A percentile compares a stretch with the other conserved stretches of the same genome.
phyloP scores from a whole-genome alignment of 371 early-diverging fungal genomes.

The Sporodiniella umbellata region DNA sequence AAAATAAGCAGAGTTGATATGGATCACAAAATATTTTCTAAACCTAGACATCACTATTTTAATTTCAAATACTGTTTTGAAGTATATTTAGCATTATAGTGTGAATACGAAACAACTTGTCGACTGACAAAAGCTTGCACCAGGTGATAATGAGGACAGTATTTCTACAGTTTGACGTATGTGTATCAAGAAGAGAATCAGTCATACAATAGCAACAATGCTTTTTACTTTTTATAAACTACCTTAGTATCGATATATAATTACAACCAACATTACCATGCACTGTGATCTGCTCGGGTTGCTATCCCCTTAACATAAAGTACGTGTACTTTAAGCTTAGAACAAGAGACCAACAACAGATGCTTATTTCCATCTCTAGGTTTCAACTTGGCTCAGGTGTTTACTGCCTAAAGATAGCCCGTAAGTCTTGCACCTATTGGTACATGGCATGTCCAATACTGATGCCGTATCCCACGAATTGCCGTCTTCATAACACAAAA shows the following conservation, averaged over 20 bases:
- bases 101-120: too few relatives aligned
- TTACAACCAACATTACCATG: conserved; percentile 8
- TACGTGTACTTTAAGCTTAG: conserved; percentile 18
- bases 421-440: conserved; percentile 19
- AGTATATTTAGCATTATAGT: too few relatives aligned
- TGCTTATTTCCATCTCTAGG: conserved; percentile 15
- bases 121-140: conserved; percentile 14
- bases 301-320: conserved; percentile 18
- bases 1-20: too few relatives aligned
- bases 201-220: neutral
- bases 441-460: conserved; percentile 9
- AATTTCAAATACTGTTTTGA: too few relatives aligned
- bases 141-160: neutral
- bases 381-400: conserved; percentile 19
- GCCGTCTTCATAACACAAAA: conserved; percentile 18
- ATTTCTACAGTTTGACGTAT: neutral
- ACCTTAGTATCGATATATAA: neutral
- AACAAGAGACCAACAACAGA: conserved; percentile 18
- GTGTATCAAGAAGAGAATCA: neutral
- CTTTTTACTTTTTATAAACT: neutral
- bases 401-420: conserved; percentile 15
- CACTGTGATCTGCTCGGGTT: conserved; percentile 14
- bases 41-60: too few relatives aligned
- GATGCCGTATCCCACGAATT: conserved; percentile 16
- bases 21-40: too few relatives aligned